Conservation (phyloP, 306 rosid genomes). For the Cicer bijugum region DNA sequence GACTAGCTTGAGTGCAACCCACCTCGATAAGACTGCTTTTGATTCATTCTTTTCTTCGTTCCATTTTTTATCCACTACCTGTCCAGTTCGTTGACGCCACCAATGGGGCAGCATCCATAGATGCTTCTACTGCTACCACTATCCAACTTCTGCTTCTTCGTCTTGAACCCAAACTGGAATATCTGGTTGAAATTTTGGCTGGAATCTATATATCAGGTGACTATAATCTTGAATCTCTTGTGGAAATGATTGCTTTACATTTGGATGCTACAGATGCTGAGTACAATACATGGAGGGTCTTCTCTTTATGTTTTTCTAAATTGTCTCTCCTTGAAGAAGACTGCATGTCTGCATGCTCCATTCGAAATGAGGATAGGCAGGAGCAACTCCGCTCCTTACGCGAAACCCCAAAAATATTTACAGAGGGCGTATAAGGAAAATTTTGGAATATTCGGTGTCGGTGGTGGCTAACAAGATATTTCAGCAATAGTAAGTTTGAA, state of each 20-base stretch:
- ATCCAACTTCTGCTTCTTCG: too few relatives aligned
- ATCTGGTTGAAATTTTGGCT: too few relatives aligned
- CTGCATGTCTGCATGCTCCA: constrained; percentile 53
- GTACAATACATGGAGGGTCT: constrained; percentile 62
- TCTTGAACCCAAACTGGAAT: too few relatives aligned
- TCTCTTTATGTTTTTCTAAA: constrained; percentile 67
- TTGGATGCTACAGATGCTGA: constrained; percentile 74
- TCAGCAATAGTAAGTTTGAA: constrained; percentile 50
- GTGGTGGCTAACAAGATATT: constrained; percentile 78
- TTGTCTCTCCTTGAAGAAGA: constrained; percentile 62
- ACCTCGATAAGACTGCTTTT: too few relatives aligned
- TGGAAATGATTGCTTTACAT: constrained; percentile 80
- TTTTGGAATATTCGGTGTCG: constrained; percentile 76
- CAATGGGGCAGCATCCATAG: too few relatives aligned
- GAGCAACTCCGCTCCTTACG: constrained; percentile 35
- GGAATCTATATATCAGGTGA: constrained; percentile 58
- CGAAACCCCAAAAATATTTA: constrained; percentile 59
- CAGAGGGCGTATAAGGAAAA: constrained; percentile 53
- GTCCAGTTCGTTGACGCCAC: too few relatives aligned
- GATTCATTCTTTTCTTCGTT: too few relatives aligned
- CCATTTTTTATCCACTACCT: too few relatives aligned
- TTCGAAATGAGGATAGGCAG: constrained; percentile 42
- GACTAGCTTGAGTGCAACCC: too few relatives aligned
- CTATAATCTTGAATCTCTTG: constrained; percentile 60
- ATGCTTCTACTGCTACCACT: too few relatives aligned